Conservation (phyloP, 2,329 filamentous ascomycete genomes). For the Didymella arachidicola region DNA sequence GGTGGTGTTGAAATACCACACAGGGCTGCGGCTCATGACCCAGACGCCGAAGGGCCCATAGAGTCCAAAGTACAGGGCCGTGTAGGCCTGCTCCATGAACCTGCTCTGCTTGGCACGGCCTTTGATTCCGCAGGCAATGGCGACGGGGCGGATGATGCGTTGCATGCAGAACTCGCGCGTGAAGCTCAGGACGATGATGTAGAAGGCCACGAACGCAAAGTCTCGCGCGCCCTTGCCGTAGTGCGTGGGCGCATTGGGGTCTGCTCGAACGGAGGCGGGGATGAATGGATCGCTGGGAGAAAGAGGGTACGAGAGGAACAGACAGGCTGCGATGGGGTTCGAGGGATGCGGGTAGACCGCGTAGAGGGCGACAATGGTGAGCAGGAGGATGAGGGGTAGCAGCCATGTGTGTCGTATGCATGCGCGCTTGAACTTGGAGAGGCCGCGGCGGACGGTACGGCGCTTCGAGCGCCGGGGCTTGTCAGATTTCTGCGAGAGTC, state of each 20-base stretch:
- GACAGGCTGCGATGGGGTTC: constrained; percentile 80
- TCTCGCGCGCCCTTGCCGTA: constrained; percentile 93
- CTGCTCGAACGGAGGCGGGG: constrained; percentile 45
- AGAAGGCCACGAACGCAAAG: constrained; percentile 86
- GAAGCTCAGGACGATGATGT: constrained; percentile 88
- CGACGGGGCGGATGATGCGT: constrained; percentile 79
- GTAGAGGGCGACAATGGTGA: constrained; percentile 72
- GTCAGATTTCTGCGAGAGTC: constrained; percentile 31
- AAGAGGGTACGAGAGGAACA: constrained; percentile 89
- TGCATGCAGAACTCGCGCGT: constrained; percentile 98
- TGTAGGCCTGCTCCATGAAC: constrained; percentile 97
- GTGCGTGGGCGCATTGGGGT: constrained; percentile 58
- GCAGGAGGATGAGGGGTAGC: constrained; percentile 72
- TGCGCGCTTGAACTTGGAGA: constrained; percentile 56
- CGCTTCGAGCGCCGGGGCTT: constrained; percentile 55
- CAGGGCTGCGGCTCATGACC: constrained; percentile 87
- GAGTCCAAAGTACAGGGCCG: constrained; percentile 85
- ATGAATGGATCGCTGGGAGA: constrained; percentile 56
- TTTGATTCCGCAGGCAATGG: constrained; percentile 72
- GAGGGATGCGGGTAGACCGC: constrained; percentile 76
- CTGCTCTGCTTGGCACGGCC: constrained; percentile 81
- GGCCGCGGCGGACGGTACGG: constrained; percentile 54
- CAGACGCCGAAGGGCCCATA: constrained; percentile 86
- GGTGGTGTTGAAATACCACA: constrained; percentile 94
- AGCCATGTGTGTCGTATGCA: constrained; percentile 67